Percentiles rank a stretch among this genome's conserved stretches.
These are phyloP conservation scores for Neophaeococcomyces mojaviensis DNA, from an alignment of 2,329 filamentous ascomycete species.

Conservation along the genomic window DNA sequence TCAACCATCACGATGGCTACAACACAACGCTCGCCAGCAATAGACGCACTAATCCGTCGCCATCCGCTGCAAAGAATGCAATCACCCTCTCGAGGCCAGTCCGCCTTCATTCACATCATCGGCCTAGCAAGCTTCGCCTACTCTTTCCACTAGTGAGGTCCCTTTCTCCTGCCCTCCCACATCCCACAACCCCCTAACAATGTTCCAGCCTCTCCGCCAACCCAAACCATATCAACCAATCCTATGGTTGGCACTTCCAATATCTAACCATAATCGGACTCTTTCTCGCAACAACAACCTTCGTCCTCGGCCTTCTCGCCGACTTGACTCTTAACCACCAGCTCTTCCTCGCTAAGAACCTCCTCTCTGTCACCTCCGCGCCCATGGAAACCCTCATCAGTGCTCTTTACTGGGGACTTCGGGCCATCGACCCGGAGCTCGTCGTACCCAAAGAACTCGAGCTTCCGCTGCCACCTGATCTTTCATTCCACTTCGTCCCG, in stretches of 20 bases:
- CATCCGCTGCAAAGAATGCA: constrained; percentile 38
- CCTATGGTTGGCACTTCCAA: constrained; percentile 60
- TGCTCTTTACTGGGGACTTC: constrained; percentile 54
- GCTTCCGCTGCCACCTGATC: constrained; percentile 27
- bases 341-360: constrained; percentile 52
- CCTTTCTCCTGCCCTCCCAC: neutral
- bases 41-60: constrained; percentile 21
- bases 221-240: constrained; percentile 42
- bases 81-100: constrained; percentile 37
- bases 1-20: neutral
- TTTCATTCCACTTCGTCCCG: constrained; percentile 46
- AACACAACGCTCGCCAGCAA: neutral
- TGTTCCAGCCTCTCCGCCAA: constrained; percentile 34
- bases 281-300: constrained; percentile 48
- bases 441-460: constrained; percentile 20
- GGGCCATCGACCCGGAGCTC: constrained; percentile 33
- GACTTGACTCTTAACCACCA: constrained; percentile 46
- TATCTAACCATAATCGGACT: constrained; percentile 58
- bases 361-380: constrained; percentile 49
- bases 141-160: constrained; percentile 37
- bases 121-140: constrained; percentile 37
- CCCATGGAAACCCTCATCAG: constrained; percentile 55
- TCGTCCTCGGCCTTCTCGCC: constrained; percentile 46
- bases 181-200: constrained; percentile 1
- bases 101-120: constrained; percentile 34